Evolutionary conservation across 2,329 filamentous ascomycete species (phyloP).

Genomic region (Talaromyces sp.): DNA sequence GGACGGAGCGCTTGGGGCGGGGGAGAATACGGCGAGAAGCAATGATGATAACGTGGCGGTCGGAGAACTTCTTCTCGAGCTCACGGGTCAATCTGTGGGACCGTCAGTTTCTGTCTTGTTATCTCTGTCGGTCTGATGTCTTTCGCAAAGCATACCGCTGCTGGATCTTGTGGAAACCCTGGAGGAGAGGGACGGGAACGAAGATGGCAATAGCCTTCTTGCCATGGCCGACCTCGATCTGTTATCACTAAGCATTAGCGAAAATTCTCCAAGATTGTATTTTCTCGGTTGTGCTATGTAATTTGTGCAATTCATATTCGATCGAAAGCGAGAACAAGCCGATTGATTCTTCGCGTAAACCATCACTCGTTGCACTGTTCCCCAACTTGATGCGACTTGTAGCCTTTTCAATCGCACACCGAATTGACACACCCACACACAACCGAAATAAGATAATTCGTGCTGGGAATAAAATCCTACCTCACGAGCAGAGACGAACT

Average conservation of each 20-base stretch:
- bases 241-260: conserved; percentile 34
- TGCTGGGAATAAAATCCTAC: conserved; percentile 50
- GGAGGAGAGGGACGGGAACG: conserved; percentile 98
- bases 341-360: background rate
- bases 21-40: conserved; percentile 98
- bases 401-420: background rate
- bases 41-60: conserved; percentile 99
- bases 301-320: background rate
- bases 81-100: conserved; percentile 87
- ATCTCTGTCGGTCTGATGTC: background rate
- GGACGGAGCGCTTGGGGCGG: conserved; percentile 96
- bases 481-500: conserved; percentile 99
- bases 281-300: background rate
- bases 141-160: conserved; percentile 75
- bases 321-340: background rate
- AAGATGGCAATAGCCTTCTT: conserved; percentile 99
- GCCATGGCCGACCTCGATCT: conserved; percentile 99
- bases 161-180: conserved; percentile 99
- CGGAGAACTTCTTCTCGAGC: conserved; percentile 99
- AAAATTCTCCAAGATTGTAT: conserved; percentile 12
- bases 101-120: background rate
- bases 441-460: background rate
- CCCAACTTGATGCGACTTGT: background rate
- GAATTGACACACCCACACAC: conserved; percentile 1
- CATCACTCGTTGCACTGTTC: background rate